phyloP scores from a whole-genome alignment of 2,329 filamentous ascomycete genomes.

The Talaromyces islandicus region DNA sequence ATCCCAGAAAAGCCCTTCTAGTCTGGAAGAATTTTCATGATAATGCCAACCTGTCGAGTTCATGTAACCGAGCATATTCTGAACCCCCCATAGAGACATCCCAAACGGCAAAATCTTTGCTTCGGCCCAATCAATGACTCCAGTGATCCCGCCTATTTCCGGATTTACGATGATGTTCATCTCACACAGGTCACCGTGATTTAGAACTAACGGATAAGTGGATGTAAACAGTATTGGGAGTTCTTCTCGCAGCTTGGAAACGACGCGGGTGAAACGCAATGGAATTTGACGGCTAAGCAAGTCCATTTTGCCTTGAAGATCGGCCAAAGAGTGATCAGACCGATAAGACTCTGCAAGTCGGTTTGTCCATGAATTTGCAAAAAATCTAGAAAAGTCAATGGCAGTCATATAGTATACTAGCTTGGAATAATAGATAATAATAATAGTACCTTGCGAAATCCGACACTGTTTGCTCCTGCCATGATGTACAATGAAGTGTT shows the following conservation, averaged over 20 bases:
- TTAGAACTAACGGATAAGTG: slow-evolving; percentile 12
- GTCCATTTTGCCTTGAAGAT: slow-evolving; percentile 11
- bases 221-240: slow-evolving; percentile 9
- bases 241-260: slow-evolving; percentile 6
- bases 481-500: slow-evolving; percentile 1
- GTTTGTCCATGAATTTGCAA: slow-evolving; percentile 8
- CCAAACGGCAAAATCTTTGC: slow-evolving; percentile 15
- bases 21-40: slow-evolving; percentile 1
- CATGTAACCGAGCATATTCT: slow-evolving; percentile 11
- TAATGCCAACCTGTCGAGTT: slow-evolving; percentile 14
- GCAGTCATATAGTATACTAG: neutral
- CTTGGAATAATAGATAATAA: neutral
- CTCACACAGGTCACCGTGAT: slow-evolving; percentile 11
- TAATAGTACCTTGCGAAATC: slow-evolving; percentile 10
- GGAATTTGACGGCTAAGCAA: slow-evolving; percentile 8
- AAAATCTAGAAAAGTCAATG: slow-evolving; percentile 6
- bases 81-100: slow-evolving; percentile 14
- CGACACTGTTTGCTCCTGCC: slow-evolving; percentile 9
- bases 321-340: slow-evolving; percentile 9
- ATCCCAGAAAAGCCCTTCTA: slow-evolving; percentile 13
- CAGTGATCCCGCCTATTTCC: slow-evolving; percentile 11
- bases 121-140: slow-evolving; percentile 16
- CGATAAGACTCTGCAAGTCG: slow-evolving; percentile 1
- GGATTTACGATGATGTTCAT: slow-evolving; percentile 14
- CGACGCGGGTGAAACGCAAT: slow-evolving; percentile 3